Base-by-base conservation (phyloP, 495 filamentous ascomycete species). In the Penicillium macrosclerotiorum region DNA sequence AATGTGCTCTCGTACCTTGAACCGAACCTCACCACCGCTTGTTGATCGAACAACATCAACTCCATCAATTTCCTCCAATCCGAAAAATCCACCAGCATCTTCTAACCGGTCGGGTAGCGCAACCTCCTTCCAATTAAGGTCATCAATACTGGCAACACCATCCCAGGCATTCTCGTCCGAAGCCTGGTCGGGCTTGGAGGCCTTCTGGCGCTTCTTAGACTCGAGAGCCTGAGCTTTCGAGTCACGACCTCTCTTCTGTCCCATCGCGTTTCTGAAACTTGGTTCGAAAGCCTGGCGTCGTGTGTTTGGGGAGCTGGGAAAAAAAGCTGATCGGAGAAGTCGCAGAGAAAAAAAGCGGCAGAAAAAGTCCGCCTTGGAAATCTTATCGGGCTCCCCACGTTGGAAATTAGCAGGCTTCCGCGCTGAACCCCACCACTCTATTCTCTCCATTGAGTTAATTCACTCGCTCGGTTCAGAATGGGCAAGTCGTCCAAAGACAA, bases 401-500 rank as follows among this genome's bases (percentile, higher is more conserved):
- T 47, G 33, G 40, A 57, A 56, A 57, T 60, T 52, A 53, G n/a
- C n/a, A n/a, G n/a, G n/a, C n/a, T 49, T 50, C 52, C 38, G 37
- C 41, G 27, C 46, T 24, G 19, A 29, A 50, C 43, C 29, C 43
- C 42, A 40, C 25, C 34, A 30, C 35, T 40, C 36, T 14, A 60
- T 37, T 26, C 12, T 24, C 23, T 34, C 23, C 47, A 33, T 38
- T 40, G 41, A 20, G 18, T 12, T 20, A 2, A n/a, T 13, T 1
- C 4, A 20, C 31, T 4, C 18, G 42, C 37, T 45, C 11, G 17
- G 13, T 26, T 47, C 31, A 55, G 48, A 17, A 98, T 98, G 93
- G 93, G 93, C 2, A 96, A 96, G 65, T 95, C 93, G 1, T 96
- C 91, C 26, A 98, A 98, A 69, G 93, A 98, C 60, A 98, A 98